Base-by-base conservation (phyloP, 805 yeast genomes). In the Wickerhamomyces mucosus region DNA sequence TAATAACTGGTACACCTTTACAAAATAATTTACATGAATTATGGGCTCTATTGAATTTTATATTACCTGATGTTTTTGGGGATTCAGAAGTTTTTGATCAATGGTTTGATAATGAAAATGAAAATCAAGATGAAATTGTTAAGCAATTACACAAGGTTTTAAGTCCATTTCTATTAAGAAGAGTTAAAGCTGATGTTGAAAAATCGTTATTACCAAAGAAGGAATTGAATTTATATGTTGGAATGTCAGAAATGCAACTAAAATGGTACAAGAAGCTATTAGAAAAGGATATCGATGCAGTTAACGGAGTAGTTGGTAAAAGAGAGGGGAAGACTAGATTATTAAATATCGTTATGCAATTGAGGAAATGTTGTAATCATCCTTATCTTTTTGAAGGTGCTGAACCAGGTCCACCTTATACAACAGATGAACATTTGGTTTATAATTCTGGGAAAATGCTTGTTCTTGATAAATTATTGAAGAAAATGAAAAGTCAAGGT, bases 371-470 rank as follows among this genome's bases (percentile, higher is more conserved):
- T 55, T 89, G 97, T 55, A 89, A 92, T 53, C 98, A 92, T 58
- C 97, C 97, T 0, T 89, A 92, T 55, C 61, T 89, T 33, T 92
- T 92, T 50, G 97, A 89, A 53, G 97, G 98, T n/a, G 98, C 97
- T 2, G 97, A 88, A 56, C 97, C 96, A 0, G 97, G 97, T 8
- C 97, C 97, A 1, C 97, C 97, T 1, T 89, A 67, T 50, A 89
- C 96, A 2, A 89, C 94, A 1, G 96, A 86, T 55, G 96, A 88
- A 55, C 97, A 89, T 58, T 65, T 89, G 40, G 78, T 88, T n/a
- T 77, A 47, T 61, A 89, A 89, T 52, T 69, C 95, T 6, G 96
- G 95, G 19, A 88, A 88, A 53, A 82, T 88, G 88, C 68, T 82
- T 33, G 83, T 89, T 21, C 59, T 88, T 34, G 97, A 88, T 52